Evolutionary conservation across 2,329 filamentous ascomycete species (phyloP).

Genomic region (Ophiostoma quercus): DNA sequence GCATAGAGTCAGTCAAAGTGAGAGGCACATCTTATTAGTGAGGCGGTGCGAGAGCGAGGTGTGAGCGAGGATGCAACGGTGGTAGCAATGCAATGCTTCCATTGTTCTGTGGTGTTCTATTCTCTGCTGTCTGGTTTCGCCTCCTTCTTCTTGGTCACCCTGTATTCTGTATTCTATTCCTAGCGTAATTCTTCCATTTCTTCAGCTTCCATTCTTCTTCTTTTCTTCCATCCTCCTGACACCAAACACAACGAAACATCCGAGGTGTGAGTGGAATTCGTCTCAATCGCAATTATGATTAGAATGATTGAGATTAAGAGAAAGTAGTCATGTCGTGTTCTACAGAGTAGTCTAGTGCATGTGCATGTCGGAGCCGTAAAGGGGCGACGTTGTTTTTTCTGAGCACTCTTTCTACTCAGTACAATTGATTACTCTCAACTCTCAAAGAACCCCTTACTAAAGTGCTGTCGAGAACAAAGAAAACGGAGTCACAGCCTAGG

Average conservation of each 20-base stretch:
- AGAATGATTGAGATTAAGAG: no score
- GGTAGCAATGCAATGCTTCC: not conserved
- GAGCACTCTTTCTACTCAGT: no score
- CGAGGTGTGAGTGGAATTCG: conserved; percentile 7
- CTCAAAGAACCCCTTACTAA: no score
- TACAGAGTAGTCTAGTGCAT: not conserved
- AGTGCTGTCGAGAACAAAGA: no score
- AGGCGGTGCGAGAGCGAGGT: conserved; percentile 1
- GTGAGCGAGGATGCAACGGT: not conserved
- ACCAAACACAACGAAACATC: not conserved
- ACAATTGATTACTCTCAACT: no score
- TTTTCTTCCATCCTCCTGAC: not conserved
- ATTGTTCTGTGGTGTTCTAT: not conserved
- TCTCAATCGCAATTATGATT: not conserved
- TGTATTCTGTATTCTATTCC: not conserved
- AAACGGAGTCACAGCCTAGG: not conserved
- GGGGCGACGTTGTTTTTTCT: not conserved
- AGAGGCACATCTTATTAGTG: no score
- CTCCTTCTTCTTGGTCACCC: not conserved
- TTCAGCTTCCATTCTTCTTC: not conserved
- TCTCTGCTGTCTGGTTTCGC: not conserved
- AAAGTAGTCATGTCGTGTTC: not conserved
- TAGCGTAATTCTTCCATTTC: not conserved
- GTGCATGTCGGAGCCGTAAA: not conserved
- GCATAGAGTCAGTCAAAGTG: not conserved